Evolutionary conservation across 2,329 filamentous ascomycete genomes (phyloP), one percentile per base, ranked within the genome.

Genomic region (Tolypocladium guangdongense): DNA sequence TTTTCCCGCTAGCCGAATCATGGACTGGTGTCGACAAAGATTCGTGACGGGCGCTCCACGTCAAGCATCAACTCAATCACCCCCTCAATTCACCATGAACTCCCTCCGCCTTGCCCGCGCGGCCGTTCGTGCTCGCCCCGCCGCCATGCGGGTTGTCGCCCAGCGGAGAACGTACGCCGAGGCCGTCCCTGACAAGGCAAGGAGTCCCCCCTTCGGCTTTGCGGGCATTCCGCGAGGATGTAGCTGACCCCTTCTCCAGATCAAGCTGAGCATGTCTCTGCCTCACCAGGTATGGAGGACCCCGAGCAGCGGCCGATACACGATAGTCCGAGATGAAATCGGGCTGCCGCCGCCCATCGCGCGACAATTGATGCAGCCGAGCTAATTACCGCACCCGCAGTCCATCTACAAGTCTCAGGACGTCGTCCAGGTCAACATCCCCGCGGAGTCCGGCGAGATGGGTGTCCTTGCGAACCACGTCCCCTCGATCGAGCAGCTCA

Each of bases 381-480:
- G 69, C 73, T 79, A 79, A 79, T 76, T 76, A 66, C 72, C 76
- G 72, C 77, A 76, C 68, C 24, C 59, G 58, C 69, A 90, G 87
- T 76, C 86, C 66, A 76, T 86, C 75, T 85, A 81, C 78, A 81
- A 81, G 73, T 84, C 76, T 63, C 76, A 83, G 66, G 80, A 82
- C 68, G 81, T 84, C 69, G 85, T 97, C 69, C 93, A 99, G 80
- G 93, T 99, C 80, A 99, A 99, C 83, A 86, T 99, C 68, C 87
- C 93, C 72, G 93, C 93, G 69, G 93, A 96, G 74, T 95, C 91
- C 59, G 93, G 93, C 72, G 93, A 97, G 67, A 99, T 99, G 93
- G 93, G 93, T 87, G 87, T 99, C 66, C 87, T 99, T 70, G 93
- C 93, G 72, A 95, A 93, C 82, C 93, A 99, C 83, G 93, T 99